Evolutionary conservation across 2,329 filamentous ascomycete species (phyloP).

Genomic region (Aspergillus sp.): DNA sequence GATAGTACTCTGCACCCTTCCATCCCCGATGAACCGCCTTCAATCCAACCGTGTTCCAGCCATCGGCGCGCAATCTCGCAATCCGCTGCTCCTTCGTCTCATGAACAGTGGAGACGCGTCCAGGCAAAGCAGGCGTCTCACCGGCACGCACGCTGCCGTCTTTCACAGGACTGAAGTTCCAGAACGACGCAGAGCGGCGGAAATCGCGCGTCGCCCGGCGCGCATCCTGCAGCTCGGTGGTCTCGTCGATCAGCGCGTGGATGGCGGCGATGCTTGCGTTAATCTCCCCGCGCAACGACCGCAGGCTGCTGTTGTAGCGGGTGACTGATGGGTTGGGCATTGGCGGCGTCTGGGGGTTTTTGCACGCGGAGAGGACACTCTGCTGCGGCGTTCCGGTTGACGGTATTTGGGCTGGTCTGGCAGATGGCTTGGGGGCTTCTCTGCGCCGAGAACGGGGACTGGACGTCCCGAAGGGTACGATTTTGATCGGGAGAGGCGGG

Average conservation of each 20-base stretch:
- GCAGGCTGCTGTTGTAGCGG: conserved; percentile 24
- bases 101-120: not conserved
- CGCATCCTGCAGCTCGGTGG: conserved; percentile 22
- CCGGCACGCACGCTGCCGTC: conserved; percentile 3
- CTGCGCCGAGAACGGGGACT: not conserved
- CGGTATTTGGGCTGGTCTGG: not conserved
- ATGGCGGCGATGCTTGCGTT: conserved; percentile 25
- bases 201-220: conserved; percentile 23
- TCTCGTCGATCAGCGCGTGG: conserved; percentile 22
- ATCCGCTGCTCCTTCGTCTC: conserved; percentile 37
- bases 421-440: not conserved
- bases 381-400: not conserved
- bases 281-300: conserved; percentile 26
- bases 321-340: conserved; percentile 9
- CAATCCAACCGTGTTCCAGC: conserved; percentile 39
- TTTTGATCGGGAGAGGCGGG: conserved; percentile 21
- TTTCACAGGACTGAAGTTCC: conserved; percentile 35
- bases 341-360: not conserved
- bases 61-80: conserved; percentile 29
- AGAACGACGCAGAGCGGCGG: conserved; percentile 36
- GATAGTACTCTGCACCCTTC: conserved; percentile 39
- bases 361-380: not conserved
- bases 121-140: not conserved
- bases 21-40: conserved; percentile 29
- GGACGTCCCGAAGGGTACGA: conserved; percentile 13